Evolutionary conservation across 768 basidiomycete species (phyloP), one percentile per base, ranked within the genome.

Genomic region (Cantharellus anzutake): DNA sequence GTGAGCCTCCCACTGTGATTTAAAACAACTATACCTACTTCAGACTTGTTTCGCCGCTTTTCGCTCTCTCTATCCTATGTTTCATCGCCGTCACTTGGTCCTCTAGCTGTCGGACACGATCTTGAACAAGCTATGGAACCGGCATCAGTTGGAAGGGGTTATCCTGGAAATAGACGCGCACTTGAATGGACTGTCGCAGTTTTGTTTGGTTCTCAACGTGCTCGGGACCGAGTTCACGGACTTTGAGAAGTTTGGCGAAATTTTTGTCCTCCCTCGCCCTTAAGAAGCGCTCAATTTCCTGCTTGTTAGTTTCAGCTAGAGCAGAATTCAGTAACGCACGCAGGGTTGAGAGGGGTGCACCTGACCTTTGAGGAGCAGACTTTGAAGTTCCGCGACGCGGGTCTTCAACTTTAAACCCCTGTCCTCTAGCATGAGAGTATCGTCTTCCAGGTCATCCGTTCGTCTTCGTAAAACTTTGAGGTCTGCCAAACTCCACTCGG

Each of bases 181-280:
- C 91, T 67, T 83, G 73, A 42, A 87, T 80, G 62, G 76, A 74
- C 64, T 82, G 79, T 40, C 90, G 76, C 37, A 97, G 71, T 59
- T 82, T 80, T 1, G 75, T 78, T 67, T 93, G 92, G 1, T 80
- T 83, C 67, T 93, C 90, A 11, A 82, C 74, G 66, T 91, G 84
- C 66, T 97, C 90, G 0, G 94, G 90, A 7, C 84, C 84, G n/a
- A 92, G 67, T n/a, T 83, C 81, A 53, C 85, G 76, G 2, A 80
- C 73, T 66, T 79, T 81, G 58, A 88, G 71, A 74, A 84, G 79
- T 65, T 80, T 83, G 5, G 81, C 78, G 68, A 93, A 88, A 0
- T 84, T 84, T 2, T 80, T 76, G 66, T 97, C 91, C 39, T 75
- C 76, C 61, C 80, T 80, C 1, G 90, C 91, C 64, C 79, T 80